These are phyloP conservation scores for Nigrospora sphaerica DNA, from an alignment of 2,329 filamentous ascomycete genomes.

Conservation along the genomic window DNA sequence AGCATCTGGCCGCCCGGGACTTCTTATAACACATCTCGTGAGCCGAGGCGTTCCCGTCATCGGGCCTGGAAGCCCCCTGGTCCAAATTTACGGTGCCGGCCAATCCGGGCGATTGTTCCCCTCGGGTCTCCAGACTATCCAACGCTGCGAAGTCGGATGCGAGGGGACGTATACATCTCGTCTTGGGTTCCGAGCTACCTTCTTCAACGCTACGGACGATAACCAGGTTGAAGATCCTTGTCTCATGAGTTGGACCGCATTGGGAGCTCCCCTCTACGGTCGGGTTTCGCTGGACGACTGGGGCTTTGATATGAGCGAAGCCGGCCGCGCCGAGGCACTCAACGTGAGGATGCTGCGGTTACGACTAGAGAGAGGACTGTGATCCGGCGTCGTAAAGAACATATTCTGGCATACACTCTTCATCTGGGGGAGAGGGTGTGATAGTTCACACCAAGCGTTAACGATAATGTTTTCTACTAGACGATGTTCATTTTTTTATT, in stretches of 20 bases:
- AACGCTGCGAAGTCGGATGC: not conserved
- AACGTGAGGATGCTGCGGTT: conserved; percentile 5
- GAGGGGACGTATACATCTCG: conserved; percentile 4
- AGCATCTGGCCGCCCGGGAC: not conserved
- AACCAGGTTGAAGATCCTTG: conserved; percentile 7
- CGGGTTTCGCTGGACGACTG: conserved; percentile 8
- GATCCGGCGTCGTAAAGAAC: no score
- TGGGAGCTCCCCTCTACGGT: conserved; percentile 6
- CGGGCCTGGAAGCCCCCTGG: conserved; percentile 6
- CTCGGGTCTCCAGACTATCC: conserved; percentile 4
- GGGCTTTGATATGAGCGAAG: conserved; percentile 10
- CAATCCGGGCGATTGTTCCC: conserved; percentile 7
- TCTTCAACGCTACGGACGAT: conserved; percentile 5
- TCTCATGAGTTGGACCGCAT: conserved; percentile 6
- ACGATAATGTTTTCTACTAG: no score
- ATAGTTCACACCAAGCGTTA: no score
- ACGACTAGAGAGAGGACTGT: no score
- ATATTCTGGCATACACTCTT: no score
- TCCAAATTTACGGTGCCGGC: conserved; percentile 5
- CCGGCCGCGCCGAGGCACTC: conserved; percentile 4
- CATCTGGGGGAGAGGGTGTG: no score
- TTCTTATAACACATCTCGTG: conserved; percentile 2
- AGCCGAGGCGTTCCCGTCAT: conserved; percentile 6
- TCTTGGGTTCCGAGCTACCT: conserved; percentile 9
- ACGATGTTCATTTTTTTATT: no score